Evolutionary conservation across 2,329 filamentous ascomycete species (phyloP).

Genomic region (Zarea fungicola): DNA sequence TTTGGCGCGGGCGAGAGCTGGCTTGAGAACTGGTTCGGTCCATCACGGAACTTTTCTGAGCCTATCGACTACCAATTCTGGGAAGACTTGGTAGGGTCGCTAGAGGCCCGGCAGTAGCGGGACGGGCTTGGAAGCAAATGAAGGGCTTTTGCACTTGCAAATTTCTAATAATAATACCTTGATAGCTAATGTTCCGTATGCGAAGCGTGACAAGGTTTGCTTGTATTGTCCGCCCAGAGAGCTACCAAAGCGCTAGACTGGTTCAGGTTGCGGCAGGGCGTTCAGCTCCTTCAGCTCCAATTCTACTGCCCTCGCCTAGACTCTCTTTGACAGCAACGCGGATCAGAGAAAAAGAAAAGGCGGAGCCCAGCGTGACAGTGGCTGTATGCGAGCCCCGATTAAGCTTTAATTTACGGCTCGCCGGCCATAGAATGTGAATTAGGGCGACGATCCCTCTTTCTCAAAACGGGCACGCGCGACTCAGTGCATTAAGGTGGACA

Average conservation of each 20-base stretch:
- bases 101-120: slow-evolving; percentile 10
- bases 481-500: no score
- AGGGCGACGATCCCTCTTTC: no score
- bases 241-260: neutral
- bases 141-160: neutral
- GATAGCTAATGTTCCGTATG: no score
- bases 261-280: slow-evolving; percentile 3
- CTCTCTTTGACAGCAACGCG: slow-evolving; percentile 5
- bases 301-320: slow-evolving; percentile 2
- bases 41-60: slow-evolving; percentile 15
- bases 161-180: neutral
- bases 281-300: slow-evolving; percentile 11
- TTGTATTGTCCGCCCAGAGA: neutral
- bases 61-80: slow-evolving; percentile 20
- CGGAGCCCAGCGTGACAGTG: neutral
- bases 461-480: no score
- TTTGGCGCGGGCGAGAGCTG: neutral
- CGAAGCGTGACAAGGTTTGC: neutral
- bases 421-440: neutral
- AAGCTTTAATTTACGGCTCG: neutral
- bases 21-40: slow-evolving; percentile 5
- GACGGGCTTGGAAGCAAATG: neutral
- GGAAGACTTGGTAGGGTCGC: slow-evolving; percentile 18
- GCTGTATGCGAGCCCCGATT: neutral
- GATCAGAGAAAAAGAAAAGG: slow-evolving; percentile 2